Evolutionary conservation across 2,329 filamentous ascomycete genomes (phyloP), one percentile per base, ranked within the genome.

Genomic region (Hypoxylon sp.): DNA sequence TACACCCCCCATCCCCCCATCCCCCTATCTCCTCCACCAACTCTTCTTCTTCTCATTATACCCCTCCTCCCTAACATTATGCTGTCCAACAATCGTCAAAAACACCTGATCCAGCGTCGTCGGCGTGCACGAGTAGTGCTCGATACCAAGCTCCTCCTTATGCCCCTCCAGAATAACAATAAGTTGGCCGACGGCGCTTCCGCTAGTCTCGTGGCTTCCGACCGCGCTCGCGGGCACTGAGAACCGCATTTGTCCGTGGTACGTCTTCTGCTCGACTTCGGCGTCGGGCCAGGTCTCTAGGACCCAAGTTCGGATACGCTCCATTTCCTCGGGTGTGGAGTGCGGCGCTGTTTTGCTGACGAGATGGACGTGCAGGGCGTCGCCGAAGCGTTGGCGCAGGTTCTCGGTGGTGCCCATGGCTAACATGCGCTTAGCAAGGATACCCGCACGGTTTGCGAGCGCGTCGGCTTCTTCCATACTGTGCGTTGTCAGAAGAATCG

Each of bases 391-490:
- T 46, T 85, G 84, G 6, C 94, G 85, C 2, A 97, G 83, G 61
- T 89, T 82, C 32, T 93, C 88, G 0, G 89, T 90, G 0, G 90
- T 91, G 3, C 94, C 94, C 7, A 96, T 83, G 0, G 94, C 94
- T 21, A 97, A 84, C 93, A 97, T 96, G 30, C 89, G 86, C 71
- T 88, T 87, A 7, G 94, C 92, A 80, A 98, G 88, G 70, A 98
- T 97, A 11, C 93, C 95, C 0, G 91, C 93, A 1, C 93, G 86
- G 29, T 88, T 89, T 0, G 94, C 94, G 2, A 98, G 84, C 0
- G 94, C 94, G 74, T 97, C 93, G 0, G 94, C 95, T 79, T 97
- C 95, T 77, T 97, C 94, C 94, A 97, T 97, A 51, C 88, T 92
- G 78, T 98, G 95, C 0, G 95, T 97, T 0, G 95, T 97, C 16